These are phyloP conservation scores for Jimgerdemannia flammicorona DNA, from an alignment of 192 early-diverging fungal species.

Conservation along the genomic window DNA sequence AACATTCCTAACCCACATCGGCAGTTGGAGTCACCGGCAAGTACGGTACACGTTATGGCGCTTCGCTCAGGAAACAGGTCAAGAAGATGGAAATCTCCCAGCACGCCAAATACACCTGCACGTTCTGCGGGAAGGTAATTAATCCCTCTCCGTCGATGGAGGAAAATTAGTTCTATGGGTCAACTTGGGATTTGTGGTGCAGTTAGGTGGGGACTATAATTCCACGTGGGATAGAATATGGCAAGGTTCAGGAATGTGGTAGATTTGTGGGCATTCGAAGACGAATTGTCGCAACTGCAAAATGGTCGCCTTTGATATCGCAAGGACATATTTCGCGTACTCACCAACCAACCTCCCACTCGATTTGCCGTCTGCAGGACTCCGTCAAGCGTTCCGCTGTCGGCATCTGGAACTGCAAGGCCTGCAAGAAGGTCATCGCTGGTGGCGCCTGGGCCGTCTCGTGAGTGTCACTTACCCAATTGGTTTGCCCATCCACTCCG, in stretches of 20 bases:
- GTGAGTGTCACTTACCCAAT: constrained; percentile 42
- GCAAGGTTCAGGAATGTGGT: neutral
- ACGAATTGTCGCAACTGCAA: too few relatives aligned
- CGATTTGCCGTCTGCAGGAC: constrained; percentile 55
- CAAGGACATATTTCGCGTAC: neutral
- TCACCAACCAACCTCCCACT: neutral
- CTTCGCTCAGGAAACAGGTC: constrained; percentile 93
- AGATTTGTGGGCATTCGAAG: neutral
- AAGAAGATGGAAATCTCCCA: constrained; percentile 99
- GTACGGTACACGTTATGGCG: constrained; percentile 99
- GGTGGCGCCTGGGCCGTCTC: constrained; percentile 95
- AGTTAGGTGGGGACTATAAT: neutral
- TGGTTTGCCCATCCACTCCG: neutral
- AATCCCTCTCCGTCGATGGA: neutral
- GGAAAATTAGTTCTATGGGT: neutral
- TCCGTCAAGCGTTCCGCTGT: constrained; percentile 91
- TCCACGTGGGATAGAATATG: constrained; percentile 1
- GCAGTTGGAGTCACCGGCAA: constrained; percentile 95
- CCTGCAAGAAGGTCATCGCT: constrained; percentile 92
- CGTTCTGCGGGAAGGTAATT: constrained; percentile 96
- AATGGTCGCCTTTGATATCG: too few relatives aligned
- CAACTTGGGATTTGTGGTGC: neutral
- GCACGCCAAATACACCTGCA: constrained; percentile 99
- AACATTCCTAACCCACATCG: neutral
- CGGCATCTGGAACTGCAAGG: constrained; percentile 99